A percentile compares a stretch with the other conserved stretches of the same genome.
Conservation (phyloP, 352 stramenopile genomes). For the Thraustochytrium sp. region DNA sequence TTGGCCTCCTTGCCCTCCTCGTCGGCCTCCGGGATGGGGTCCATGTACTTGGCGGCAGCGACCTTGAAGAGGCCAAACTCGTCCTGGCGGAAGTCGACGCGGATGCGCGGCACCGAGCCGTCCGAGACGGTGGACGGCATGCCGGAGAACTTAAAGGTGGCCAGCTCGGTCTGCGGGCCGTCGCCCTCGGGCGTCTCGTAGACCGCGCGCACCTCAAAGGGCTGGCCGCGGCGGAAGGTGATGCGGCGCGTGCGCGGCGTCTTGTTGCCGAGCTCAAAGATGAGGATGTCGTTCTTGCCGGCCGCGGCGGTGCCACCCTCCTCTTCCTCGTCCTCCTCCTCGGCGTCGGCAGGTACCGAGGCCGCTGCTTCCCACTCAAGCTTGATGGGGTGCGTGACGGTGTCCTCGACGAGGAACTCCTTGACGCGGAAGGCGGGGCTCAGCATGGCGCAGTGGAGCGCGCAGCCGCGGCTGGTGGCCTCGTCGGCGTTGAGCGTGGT, state of each 20-base stretch:
- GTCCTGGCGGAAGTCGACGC: slow-evolving; percentile 95
- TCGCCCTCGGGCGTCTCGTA: slow-evolving; percentile 61
- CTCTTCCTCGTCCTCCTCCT: slow-evolving; percentile 67
- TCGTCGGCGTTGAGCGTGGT: slow-evolving; percentile 99
- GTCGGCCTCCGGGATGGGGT: slow-evolving; percentile 85
- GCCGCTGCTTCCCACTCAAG: slow-evolving; percentile 12
- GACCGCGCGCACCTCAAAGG: slow-evolving; percentile 81
- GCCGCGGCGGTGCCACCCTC: slow-evolving; percentile 58
- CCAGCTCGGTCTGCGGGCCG: slow-evolving; percentile 56
- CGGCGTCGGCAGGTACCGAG: slow-evolving; percentile 51
- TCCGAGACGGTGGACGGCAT: slow-evolving; percentile 61
- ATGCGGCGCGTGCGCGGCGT: slow-evolving; percentile 95
- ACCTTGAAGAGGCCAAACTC: slow-evolving; percentile 92
- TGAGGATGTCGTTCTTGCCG: slow-evolving; percentile 74
- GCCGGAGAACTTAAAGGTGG: slow-evolving; percentile 84
- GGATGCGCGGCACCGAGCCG: slow-evolving; percentile 67
- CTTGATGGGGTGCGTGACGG: slow-evolving; percentile 53
- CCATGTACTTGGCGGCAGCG: slow-evolving; percentile 91
- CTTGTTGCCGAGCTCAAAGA: slow-evolving; percentile 90
- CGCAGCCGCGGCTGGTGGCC: slow-evolving; percentile 90
- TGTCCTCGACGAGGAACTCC: slow-evolving; percentile 76
- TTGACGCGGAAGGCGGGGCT: slow-evolving; percentile 95
- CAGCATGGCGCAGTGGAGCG: slow-evolving; percentile 95
- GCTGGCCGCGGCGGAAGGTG: slow-evolving; percentile 81
- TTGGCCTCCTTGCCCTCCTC: slow-evolving; percentile 55